Evolutionary conservation across 257 asterid species (phyloP), one percentile per base, ranked within the genome.

Genomic region (Anisodus acutangulus): DNA sequence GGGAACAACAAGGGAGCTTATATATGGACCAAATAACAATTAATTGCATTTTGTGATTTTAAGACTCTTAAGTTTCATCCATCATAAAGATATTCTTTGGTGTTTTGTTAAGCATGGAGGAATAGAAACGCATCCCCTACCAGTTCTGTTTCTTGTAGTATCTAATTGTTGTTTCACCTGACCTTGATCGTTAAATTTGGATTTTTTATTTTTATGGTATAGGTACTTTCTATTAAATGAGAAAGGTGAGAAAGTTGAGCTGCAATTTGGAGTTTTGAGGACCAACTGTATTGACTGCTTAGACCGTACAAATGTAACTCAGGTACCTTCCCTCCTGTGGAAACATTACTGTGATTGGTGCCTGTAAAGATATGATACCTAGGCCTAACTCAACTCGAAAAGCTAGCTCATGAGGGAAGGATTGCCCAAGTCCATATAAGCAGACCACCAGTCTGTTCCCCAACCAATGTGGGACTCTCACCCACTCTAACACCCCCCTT

Each of bases 301-400:
- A 88, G 99, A 97, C 92, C 97, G 98, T 43, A 97, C 99, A 76
- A 97, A 97, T 93, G 99, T 97, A 82, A 97, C 98, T 79, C 98
- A 97, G 97, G 99, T 95, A 68, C 26, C 78, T 68, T 68, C 53
- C 51, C 22, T 39, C 78, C 78, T 15, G 12, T 15, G 26, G 49
- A 68, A 68, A 68, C 78, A 68, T 68, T 68, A 68, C 26, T 7
- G 15, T 64, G 19, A 7, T 68, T 7, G 78, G 53, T 68, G 53
- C 26, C n/a, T 37, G 78, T 31, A 31, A 31, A 31, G 35, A 31
- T 31, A 31, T 31, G 35, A 31, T 1, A 31, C 35, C 35, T 31
- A 31, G 35, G 35, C 35, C 35, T 31, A 31, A 31, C 35, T 31
- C 35, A 31, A 31, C 35, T 31, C 35, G 35, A 31, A 31, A 31